Conservation (phyloP, 352 stramenopile genomes). For the Phytophthora ramorum region DNA sequence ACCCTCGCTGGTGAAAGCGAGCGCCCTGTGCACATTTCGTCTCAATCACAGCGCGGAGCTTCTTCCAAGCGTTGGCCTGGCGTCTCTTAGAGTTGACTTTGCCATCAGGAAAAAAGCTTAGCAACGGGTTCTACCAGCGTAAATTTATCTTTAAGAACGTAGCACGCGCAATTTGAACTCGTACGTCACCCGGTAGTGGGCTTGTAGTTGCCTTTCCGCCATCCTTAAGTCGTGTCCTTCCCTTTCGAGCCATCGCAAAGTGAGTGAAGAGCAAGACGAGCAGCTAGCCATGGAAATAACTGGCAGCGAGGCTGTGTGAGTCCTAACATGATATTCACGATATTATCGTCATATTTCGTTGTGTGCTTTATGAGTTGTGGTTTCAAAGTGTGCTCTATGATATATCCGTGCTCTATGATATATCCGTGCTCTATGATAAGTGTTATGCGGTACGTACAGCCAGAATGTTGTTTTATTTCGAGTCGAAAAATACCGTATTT, state of each 20-base stretch:
- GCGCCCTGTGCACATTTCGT: neutral
- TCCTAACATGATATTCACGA: neutral
- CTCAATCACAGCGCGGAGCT: slow-evolving; percentile 8
- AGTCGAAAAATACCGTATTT: too few species aligned
- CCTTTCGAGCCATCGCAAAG: neutral
- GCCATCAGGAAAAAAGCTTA: neutral
- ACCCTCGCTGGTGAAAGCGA: slow-evolving; percentile 1
- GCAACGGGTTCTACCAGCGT: slow-evolving; percentile 3
- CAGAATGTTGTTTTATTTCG: too few species aligned
- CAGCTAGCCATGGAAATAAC: neutral
- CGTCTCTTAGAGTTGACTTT: slow-evolving; percentile 1
- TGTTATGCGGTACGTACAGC: too few species aligned
- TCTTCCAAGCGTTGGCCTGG: slow-evolving; percentile 11
- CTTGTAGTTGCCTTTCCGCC: neutral
- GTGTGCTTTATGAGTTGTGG: slow-evolving; percentile 50
- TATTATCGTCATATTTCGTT: neutral
- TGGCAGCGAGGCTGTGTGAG: neutral
- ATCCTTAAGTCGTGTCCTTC: neutral
- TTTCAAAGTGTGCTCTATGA: too few species aligned
- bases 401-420: too few species aligned
- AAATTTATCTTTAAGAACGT: slow-evolving; percentile 8
- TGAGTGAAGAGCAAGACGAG: neutral
- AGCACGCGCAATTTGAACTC: slow-evolving; percentile 10
- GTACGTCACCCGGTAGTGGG: neutral
- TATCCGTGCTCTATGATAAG: too few species aligned